Base-by-base conservation (phyloP, 352 stramenopile species). In the Globisporangium cystogenes region DNA sequence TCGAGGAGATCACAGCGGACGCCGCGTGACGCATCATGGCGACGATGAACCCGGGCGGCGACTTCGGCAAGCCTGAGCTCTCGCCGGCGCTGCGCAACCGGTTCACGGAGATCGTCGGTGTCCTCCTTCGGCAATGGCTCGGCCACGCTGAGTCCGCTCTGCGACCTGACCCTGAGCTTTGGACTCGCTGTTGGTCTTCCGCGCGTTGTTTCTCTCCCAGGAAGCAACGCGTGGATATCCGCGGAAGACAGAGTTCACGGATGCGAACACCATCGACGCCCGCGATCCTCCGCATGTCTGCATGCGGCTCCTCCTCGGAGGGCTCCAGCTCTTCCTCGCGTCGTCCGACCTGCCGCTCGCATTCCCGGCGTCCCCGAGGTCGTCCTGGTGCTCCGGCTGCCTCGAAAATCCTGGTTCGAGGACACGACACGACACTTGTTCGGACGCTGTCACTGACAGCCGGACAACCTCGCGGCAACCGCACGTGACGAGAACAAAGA, bases 11-110 rank as follows among this genome's bases (percentile, higher is more conserved):
- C 59, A 75, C 86, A 12, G 78, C 86, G 5, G 72, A 97, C 61
- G 62, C 87, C 0, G 83, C 92, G 60, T 99, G 98, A 79, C 85
- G 95, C 55, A 95, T 99, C 46, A 96, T 99, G 74, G 98, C 97
- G 6, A 99, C 98, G 21, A 99, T 99, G 98, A 99, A 99, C 74
- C 98, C 98, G 43, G 97, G 97, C 31, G 98, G 97, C 46, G 98
- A 99, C 70, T 99, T 99, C 72, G 98, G 98, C 23, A 99, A 99
- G 74, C 86, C 97, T 16, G 98, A 99, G 60, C 75, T 99, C 7
- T 99, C 95, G 47, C 97, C 98, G 21, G 98, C 98, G 21, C 75
- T 99, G 27, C 85, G 98, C 48, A 99, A 98, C 57, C 94, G 97
- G 20, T 99, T 99, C 65, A 99, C 97, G 5, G 97, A 99, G 76